These are phyloP conservation scores for Trypanosoma platydactyli DNA, from an alignment of 208 protist genomes.

Conservation along the genomic window DNA sequence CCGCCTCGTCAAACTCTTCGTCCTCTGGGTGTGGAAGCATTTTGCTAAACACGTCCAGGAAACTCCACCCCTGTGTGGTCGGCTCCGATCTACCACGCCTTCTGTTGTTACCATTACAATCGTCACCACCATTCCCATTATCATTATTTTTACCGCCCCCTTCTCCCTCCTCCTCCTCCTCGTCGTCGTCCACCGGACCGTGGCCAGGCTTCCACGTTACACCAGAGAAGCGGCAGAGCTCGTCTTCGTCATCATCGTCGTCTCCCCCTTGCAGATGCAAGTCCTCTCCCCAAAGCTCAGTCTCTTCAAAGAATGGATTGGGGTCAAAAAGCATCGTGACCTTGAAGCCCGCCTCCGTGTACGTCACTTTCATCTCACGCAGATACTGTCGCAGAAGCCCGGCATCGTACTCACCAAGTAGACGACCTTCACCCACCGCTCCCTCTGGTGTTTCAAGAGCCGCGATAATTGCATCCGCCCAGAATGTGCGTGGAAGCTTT, in stretches of 20 bases:
- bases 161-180: conserved; percentile 34
- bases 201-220: conserved; percentile 75
- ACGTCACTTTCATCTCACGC: conserved; percentile 44
- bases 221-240: conserved; percentile 62
- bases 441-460: conserved; percentile 16
- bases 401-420: conserved; percentile 73
- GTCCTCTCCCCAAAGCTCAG: conserved; percentile 64
- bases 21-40: conserved; percentile 73
- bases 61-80: conserved; percentile 44
- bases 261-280: not conserved
- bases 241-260: conserved; percentile 10
- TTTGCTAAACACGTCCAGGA: conserved; percentile 74
- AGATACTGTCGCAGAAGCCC: conserved; percentile 56
- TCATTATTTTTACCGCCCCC: conserved; percentile 31
- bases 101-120: conserved; percentile 20
- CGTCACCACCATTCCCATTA: conserved; percentile 25
- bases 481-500: conserved; percentile 57
- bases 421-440: conserved; percentile 34
- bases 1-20: conserved; percentile 52
- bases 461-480: conserved; percentile 59
- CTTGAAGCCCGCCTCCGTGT: conserved; percentile 41
- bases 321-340: conserved; percentile 50
- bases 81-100: conserved; percentile 22
- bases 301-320: conserved; percentile 83
- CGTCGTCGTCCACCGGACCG: conserved; percentile 37